Percentiles rank a stretch among this genome's conserved stretches.
phyloP scores from a whole-genome alignment of 345 rosid genomes.

The Pistacia integerrima region DNA sequence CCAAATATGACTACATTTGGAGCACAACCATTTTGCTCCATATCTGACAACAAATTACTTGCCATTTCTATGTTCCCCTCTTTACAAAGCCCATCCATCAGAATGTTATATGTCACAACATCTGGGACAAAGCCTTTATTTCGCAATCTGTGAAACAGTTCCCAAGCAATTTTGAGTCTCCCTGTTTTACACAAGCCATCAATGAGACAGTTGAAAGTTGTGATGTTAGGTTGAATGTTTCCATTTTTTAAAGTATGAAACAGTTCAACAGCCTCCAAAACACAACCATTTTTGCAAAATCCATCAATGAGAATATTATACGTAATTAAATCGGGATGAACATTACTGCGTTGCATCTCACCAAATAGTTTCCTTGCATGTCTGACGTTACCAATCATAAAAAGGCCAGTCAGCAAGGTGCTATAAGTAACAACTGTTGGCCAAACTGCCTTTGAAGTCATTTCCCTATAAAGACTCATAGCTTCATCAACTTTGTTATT shows the following conservation, averaged over 20 bases:
- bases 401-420: constrained; percentile 2
- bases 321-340: not conserved
- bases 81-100: no score
- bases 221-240: not conserved
- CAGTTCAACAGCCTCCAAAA: not conserved
- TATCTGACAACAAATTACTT: no score
- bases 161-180: no score
- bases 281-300: not conserved
- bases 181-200: no score
- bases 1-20: no score
- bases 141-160: no score
- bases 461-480: not conserved
- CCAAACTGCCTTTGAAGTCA: no score
- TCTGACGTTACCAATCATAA: not conserved
- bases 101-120: no score
- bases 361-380: not conserved
- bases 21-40: no score
- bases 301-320: not conserved
- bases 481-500: not conserved
- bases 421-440: constrained; percentile 5
- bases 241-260: not conserved
- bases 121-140: no score
- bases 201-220: no score
- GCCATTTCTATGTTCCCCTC: no score
- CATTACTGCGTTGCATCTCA: not conserved